Evolutionary conservation across 495 filamentous ascomycete genomes (phyloP).

Genomic region (Podospora conica): DNA sequence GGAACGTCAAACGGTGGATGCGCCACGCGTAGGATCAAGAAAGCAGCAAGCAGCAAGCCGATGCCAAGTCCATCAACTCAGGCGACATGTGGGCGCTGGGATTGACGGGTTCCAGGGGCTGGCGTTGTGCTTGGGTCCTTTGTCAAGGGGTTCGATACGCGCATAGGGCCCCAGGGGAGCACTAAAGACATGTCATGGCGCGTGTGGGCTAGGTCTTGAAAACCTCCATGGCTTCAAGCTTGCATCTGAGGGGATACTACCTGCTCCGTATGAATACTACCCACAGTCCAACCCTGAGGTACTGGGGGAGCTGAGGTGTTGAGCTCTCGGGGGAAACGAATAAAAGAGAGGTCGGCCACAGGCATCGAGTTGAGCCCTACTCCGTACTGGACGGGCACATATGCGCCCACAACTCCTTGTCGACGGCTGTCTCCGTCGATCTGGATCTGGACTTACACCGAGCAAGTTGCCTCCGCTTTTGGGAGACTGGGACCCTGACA

Average conservation of each 20-base stretch:
- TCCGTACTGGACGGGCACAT: no score
- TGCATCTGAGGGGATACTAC: neutral
- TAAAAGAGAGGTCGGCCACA: neutral
- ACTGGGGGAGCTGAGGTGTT: no score
- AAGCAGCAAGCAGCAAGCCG: neutral
- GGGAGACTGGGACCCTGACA: neutral
- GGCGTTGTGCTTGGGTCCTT: no score
- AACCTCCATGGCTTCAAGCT: neutral
- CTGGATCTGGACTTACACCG: neutral
- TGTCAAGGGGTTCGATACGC: neutral
- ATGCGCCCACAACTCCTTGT: neutral
- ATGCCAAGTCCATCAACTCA: neutral
- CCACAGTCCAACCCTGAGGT: neutral
- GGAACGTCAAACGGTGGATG: neutral
- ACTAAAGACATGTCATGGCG: neutral
- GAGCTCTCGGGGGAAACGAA: neutral
- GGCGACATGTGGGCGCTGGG: no score
- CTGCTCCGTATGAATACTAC: neutral
- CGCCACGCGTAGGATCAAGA: neutral
- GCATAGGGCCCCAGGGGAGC: neutral
- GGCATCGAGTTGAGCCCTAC: neutral
- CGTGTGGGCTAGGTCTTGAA: neutral
- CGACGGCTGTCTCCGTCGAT: neutral
- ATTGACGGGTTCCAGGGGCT: neutral
- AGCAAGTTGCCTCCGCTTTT: neutral